Base-by-base conservation (phyloP, 2,329 filamentous ascomycete species). In the Cercospora zeae-maydis region DNA sequence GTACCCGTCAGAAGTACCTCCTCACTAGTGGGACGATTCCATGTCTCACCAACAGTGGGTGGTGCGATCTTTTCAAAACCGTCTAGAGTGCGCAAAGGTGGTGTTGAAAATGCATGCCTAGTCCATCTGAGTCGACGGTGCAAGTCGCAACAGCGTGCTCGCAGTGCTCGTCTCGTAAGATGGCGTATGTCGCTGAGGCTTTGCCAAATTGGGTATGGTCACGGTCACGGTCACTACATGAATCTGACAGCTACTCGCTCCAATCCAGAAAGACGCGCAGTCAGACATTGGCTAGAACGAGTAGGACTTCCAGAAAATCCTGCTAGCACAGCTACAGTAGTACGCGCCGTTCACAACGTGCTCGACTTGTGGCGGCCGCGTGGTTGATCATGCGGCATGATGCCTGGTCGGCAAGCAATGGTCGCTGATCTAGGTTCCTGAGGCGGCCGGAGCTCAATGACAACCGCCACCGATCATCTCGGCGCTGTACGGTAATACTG, bases 301-400 rank as follows among this genome's bases (percentile, higher is more conserved):
- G 21, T 10, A 14, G 24, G 37, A 47, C 36, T 27, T 27, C 24
- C 3, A 27, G 24, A 27, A 27, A 6, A 27, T 3, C 6, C 24
- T 27, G 24, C 24, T 27, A 27, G 24, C 24, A 33, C 27, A 34
- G 11, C 37, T 24, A 24, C 55, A 6, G 13, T 27, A n/a, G 24
- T 53, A 2, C 14, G 27, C 31, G 8, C 31, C 13, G 30, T 9
- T 34, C 27, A 21, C 49, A 53, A 34, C 49, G 49, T 53, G 49
- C 49, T 53, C 49, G 30, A 58, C 55, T n/a, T 45, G 55, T 58
- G 55, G 55, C 36, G 14, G 16, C n/a, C 58, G 49, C 49, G 47
- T 54, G 42, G 58, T 33, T 53, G n/a, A 27, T 27, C 58, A 34
- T 45, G 33, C 34, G 47, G 47, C 58, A 24, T 24, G 11, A 54